These are phyloP conservation scores for Globisporangium heterothallicum DNA, from an alignment of 352 stramenopile genomes.

Conservation along the genomic window DNA sequence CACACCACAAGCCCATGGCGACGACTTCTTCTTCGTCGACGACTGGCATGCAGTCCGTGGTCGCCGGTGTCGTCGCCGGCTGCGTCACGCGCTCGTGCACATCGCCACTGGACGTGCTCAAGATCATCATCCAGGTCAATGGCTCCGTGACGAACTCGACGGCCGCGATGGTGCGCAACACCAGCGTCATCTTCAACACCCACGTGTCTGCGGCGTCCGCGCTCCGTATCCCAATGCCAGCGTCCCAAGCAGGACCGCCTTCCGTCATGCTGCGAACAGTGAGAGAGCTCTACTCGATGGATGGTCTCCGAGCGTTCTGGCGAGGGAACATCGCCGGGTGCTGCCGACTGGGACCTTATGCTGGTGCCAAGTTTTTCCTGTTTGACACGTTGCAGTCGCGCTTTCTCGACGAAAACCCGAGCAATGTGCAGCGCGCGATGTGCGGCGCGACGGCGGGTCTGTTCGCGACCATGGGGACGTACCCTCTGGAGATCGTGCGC, in stretches of 20 bases:
- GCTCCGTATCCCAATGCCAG: conserved; percentile 1
- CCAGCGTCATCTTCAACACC: conserved; percentile 1
- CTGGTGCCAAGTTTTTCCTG: conserved; percentile 78
- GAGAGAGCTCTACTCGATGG: conserved; percentile 53
- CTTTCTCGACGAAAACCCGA: conserved; percentile 32
- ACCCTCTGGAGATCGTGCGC: conserved; percentile 78
- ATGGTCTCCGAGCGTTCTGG: conserved; percentile 73
- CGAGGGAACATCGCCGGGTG: conserved; percentile 71
- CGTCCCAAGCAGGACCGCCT: conserved; percentile 11
- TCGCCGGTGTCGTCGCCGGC: conserved; percentile 68
- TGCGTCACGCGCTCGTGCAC: conserved; percentile 80
- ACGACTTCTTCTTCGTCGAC: conserved; percentile 1
- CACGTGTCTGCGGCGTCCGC: too few species aligned
- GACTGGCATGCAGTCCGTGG: conserved; percentile 53
- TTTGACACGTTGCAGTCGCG: conserved; percentile 61
- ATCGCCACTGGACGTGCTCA: conserved; percentile 77
- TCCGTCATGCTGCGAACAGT: conserved; percentile 40
- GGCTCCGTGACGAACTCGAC: conserved; percentile 15
- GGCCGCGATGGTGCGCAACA: neutral
- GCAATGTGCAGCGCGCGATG: conserved; percentile 42
- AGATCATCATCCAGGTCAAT: conserved; percentile 83
- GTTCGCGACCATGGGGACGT: conserved; percentile 66
- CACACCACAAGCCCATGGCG: neutral
- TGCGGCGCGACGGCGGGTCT: conserved; percentile 60
- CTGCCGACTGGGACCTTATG: conserved; percentile 71